Base-by-base conservation (phyloP, 108 stramenopile genomes). In the Nitzschia palea region DNA sequence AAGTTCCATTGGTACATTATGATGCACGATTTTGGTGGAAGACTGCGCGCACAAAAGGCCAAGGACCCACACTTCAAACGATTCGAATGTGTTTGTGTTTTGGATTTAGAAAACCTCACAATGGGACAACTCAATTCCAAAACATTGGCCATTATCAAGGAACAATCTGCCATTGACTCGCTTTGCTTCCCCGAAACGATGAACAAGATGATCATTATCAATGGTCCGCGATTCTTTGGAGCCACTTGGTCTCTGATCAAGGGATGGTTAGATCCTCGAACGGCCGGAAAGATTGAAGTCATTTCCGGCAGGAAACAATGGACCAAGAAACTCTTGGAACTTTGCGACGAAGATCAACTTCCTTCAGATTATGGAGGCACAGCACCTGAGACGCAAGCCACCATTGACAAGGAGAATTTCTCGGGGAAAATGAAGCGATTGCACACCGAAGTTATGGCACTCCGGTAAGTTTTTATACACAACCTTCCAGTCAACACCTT, bases 151-250 rank as follows among this genome's bases (percentile, higher is more conserved):
- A 90, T 91, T 62, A 79, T 89, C 79, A 90, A 94, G 81, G 85
- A 87, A 25, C 93, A 94, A 69, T 73, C 86, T 5, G 85, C 85
- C 40, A 88, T 94, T 74, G 93, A 94, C 77, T 89, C 89, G 10
- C 54, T 94, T 0, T 94, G 93, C 64, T 94, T 94, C 65, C 93
- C 93, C 17, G 93, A 94, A 79, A 91, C 86, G 0, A 86, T 94
- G 86, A 70, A 80, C 55, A 80, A 79, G 61, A 91, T 84, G 80
- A 60, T 85, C 59, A 77, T 94, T 51, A 69, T 94, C 59, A 94
- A 94, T 74, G 86, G 79, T 14, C 93, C 93, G n/a, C 60, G 80
- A 57, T 94, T 94, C 77, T 94, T 94, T 59, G 67, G 83, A 26
- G 70, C 90, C 29, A 87, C 88, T 28, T 94, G 93, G 93, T 58